Base-by-base conservation (phyloP, 176 grass and related monocot species). In the Cymbopogon citratus region DNA sequence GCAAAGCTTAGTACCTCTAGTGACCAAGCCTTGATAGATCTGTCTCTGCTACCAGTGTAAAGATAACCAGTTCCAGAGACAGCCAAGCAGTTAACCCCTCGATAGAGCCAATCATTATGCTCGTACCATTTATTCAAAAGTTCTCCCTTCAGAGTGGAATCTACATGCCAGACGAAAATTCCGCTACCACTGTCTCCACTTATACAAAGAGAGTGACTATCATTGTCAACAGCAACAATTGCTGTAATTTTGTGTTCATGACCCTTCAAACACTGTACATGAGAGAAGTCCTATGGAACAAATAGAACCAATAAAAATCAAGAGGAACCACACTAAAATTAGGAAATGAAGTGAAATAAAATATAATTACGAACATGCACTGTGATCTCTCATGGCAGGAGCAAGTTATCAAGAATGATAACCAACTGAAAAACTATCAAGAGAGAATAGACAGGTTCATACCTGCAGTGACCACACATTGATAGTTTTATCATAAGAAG, bases 401-500 rank as follows among this genome's bases (percentile, higher is more conserved):
- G 19, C 15, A 77, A 73, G 52, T 4, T 71, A 3, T 77, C 43
- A 71, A 84, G n/a, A 79, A 86, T 63, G 70, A 26, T 45, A 64
- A 48, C 52, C 34, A 66, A 9, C 51, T 64, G 46, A 40, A 12
- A 71, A 34, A 26, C 28, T 69, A 44, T 49, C 63, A 70, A 70
- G 63, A 80, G 23, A 71, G 34, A 62, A 81, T 44, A 86, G 64
- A 78, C 40, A 83, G 60, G 21, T 77, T 57, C 48, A 24, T 92
- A 95, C 96, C 92, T 95, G 79, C 41, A 95, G 73, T 72, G 96
- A 95, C 96, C 92, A 98, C 66, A 98, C 80, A 52, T 90, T 95
- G 86, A 95, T 98, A 61, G 90, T 95, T 87, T 98, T 98, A 80
- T 98, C 96, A 81, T 92, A 95, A 68, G 92, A 98, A 88, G 88